Evolutionary conservation across 805 yeast genomes (phyloP), one percentile per base, ranked within the genome.

Genomic region (Ogataea naganishii): DNA sequence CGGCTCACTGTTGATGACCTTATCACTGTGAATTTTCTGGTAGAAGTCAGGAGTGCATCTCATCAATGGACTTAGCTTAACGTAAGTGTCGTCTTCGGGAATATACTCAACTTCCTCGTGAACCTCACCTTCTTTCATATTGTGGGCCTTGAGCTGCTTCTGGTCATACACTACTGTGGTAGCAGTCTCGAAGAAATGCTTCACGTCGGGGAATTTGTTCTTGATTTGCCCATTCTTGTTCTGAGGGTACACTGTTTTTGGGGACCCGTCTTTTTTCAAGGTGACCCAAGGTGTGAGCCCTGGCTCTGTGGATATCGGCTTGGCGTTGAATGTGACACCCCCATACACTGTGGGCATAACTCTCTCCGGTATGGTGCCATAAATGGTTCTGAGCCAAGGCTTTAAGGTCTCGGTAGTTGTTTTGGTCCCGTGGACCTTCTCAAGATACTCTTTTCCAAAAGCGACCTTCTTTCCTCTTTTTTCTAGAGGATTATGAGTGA

Each of bases 41-140:
- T 81, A 85, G 27, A 69, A 56, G 31, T 79, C 79, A 3, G 96
- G 96, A 4, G 86, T 81, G 58, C 96, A 85, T 56, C 95, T 68
- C 46, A 83, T 68, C 28, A 85, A 52, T 0, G 96, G 96, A 47
- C 78, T 81, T 49, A 85, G 61, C 13, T 67, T 58, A 17, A 74
- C 77, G 45, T 82, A 79, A 0, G 82, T 73, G n/a, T 66, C 65
- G 51, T 82, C 94, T 53, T 84, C 95, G 5, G 72, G 76, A 14
- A 69, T 48, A 43, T 50, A 66, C 14, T 54, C 46, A 24, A 70
- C 74, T 41, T 84, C 84, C 33, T 62, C 68, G 43, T 66, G 70
- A 1, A 58, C 46, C 17, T 75, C 80, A 39, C 64, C 77, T 1
- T 72, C 75, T 14, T 61, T 71, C 78, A 81, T 67, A 47, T 80